Evolutionary conservation across 305 asterid genomes (phyloP).

Genomic region (Petunia hybrid): DNA sequence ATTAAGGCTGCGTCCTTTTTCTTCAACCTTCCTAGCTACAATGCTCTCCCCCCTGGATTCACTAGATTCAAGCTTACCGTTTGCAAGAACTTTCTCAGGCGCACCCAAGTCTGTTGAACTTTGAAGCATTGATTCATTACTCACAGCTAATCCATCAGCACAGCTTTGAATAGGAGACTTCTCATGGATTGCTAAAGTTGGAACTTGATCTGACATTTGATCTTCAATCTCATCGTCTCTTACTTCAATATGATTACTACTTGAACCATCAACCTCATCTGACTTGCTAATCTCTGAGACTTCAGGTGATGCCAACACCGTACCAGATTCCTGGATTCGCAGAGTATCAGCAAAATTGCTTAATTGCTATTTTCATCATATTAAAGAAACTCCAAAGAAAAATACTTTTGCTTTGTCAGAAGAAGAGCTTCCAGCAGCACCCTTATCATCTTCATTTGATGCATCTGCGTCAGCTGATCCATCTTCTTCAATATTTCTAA

Average conservation of each 20-base stretch:
- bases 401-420: slow-evolving; percentile 68
- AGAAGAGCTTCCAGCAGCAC: slow-evolving; percentile 57
- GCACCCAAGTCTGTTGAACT: slow-evolving; percentile 43
- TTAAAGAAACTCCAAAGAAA: slow-evolving; percentile 30
- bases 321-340: slow-evolving; percentile 59
- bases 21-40: slow-evolving; percentile 55
- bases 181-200: slow-evolving; percentile 74
- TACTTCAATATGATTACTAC: slow-evolving; percentile 53
- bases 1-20: slow-evolving; percentile 58
- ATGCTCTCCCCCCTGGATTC: slow-evolving; percentile 53
- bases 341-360: slow-evolving; percentile 39
- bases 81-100: slow-evolving; percentile 54
- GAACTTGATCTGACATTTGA: slow-evolving; percentile 74
- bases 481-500: slow-evolving; percentile 87
- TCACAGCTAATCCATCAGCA: slow-evolving; percentile 50
- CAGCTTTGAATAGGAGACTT: slow-evolving; percentile 51
- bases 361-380: slow-evolving; percentile 21
- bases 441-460: slow-evolving; percentile 58
- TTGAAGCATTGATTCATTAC: slow-evolving; percentile 52
- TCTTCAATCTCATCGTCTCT: slow-evolving; percentile 53
- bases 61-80: slow-evolving; percentile 62
- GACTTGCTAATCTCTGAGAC: slow-evolving; percentile 51
- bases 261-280: slow-evolving; percentile 50
- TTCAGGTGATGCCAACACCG: slow-evolving; percentile 55
- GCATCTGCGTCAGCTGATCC: slow-evolving; percentile 59